Conservation (phyloP, 2,329 filamentous ascomycete species). For the Cytospora piceae region DNA sequence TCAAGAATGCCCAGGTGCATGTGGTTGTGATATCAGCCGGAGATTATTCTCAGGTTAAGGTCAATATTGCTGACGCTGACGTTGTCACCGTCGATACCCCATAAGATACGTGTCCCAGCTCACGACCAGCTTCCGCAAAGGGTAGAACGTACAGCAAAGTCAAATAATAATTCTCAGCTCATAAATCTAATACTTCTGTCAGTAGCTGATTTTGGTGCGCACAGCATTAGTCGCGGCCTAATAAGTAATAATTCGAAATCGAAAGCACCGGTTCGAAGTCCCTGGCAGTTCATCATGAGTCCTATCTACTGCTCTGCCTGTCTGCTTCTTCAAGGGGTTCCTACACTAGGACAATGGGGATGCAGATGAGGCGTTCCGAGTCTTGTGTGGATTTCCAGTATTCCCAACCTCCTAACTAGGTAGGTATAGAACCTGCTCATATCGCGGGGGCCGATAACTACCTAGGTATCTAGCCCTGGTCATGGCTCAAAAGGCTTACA, state of each 20-base stretch:
- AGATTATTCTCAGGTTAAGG: neutral
- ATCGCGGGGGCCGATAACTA: neutral
- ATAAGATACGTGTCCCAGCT: neutral
- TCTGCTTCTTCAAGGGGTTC: neutral
- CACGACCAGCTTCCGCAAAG: neutral
- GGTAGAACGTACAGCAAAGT: neutral
- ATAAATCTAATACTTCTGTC: neutral
- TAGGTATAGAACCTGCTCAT: neutral
- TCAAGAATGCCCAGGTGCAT: neutral
- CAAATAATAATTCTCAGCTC: neutral
- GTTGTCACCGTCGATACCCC: neutral
- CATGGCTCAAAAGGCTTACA: neutral
- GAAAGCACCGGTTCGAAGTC: neutral
- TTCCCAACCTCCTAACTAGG: neutral
- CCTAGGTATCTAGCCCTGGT: neutral
- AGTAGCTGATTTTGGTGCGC: neutral
- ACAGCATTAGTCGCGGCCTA: conserved; percentile 6
- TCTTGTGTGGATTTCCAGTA: neutral
- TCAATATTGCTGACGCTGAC: neutral
- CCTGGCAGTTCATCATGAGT: neutral
- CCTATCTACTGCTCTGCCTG: too few species aligned
- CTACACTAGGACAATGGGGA: neutral
- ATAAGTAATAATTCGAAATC: neutral
- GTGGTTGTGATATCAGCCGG: neutral
- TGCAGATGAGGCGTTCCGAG: neutral